Base-by-base conservation (phyloP, 2,329 filamentous ascomycete genomes). In the Didymella glomerata region DNA sequence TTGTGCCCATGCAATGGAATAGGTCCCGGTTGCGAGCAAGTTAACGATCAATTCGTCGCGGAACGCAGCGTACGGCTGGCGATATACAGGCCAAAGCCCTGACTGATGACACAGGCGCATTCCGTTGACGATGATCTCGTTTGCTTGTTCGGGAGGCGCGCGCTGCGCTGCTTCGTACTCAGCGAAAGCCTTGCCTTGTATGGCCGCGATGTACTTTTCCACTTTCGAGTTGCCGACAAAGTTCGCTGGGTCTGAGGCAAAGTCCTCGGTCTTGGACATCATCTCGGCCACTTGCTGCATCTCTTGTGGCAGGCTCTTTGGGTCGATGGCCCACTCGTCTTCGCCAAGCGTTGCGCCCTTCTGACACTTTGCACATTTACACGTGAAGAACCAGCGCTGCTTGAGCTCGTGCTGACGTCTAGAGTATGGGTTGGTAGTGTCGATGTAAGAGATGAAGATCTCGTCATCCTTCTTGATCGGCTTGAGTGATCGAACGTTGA, bases 391-490 rank as follows among this genome's bases (percentile, higher is more conserved):
- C 76, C 87, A 89, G 27, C 83, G 79, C 24, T 79, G 74, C 46
- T 75, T 73, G 1, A 89, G 79, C 64, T 87, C 83, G 2, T 72
- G 73, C 61, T 82, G 83, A 3, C 87, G 83, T n/a, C 78, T 76
- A 9, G 75, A 65, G 25, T 78, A 80, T 0, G 85, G 81, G 38
- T 82, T 81, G 0, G 83, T 86, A 34, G 78, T 78, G 66, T 89
- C 87, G 61, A 87, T 79, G 68, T 90, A 90, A 3, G 85, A 84
- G 58, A 88, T 85, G 65, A 81, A 84, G 28, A 89, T 79, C 68
- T 90, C 86, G 28, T 86, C 82, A 60, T 80, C 82, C 57, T 81
- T 79, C 18, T 77, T 71, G 60, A 89, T 86, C 0, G 81, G 78
- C 13, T 75, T 76, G 1, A 87, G 73, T 0, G 86, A 81, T 32